Percentiles rank a stretch among this genome's conserved stretches.
Evolutionary conservation across 176 grass and related monocot species (phyloP).

Genomic region (Poa annua): DNA sequence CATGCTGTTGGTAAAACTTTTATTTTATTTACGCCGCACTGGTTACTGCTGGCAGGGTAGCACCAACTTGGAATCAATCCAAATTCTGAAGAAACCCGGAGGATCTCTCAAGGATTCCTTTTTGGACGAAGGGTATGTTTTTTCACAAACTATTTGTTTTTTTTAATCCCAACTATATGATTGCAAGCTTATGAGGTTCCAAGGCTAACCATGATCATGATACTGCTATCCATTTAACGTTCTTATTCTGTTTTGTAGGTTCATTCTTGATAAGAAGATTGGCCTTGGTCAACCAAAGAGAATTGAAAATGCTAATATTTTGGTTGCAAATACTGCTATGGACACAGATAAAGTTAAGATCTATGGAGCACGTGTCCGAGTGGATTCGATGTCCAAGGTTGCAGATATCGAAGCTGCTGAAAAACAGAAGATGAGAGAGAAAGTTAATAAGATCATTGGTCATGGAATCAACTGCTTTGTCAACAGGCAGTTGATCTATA

Average conservation of each 20-base stretch:
- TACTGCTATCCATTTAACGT: not conserved
- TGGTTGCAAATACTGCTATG: conserved; percentile 99
- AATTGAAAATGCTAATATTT: conserved; percentile 95
- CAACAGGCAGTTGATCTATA: conserved; percentile 95
- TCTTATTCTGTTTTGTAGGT: conserved; percentile 50
- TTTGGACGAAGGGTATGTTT: conserved; percentile 90
- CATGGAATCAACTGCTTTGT: conserved; percentile 97
- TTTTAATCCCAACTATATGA: not conserved
- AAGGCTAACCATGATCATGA: not conserved
- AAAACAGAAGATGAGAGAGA: conserved; percentile 98
- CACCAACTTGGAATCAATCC: conserved; percentile 91
- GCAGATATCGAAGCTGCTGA: conserved; percentile 93
- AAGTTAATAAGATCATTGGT: conserved; percentile 89
- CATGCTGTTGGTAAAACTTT: not conserved
- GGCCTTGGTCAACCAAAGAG: conserved; percentile 91
- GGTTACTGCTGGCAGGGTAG: conserved; percentile 66
- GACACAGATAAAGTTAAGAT: conserved; percentile 99
- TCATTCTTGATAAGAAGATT: conserved; percentile 99
- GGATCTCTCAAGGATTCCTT: conserved; percentile 97
- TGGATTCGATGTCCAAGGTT: conserved; percentile 94
- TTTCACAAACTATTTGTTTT: conserved; percentile 16
- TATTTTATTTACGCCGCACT: not conserved
- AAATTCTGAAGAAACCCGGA: conserved; percentile 99
- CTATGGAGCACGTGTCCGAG: conserved; percentile 89
- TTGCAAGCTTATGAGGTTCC: not conserved